Evolutionary conservation across 2,329 filamentous ascomycete genomes (phyloP), one percentile per base, ranked within the genome.

Genomic region (Sphaerulina musiva): DNA sequence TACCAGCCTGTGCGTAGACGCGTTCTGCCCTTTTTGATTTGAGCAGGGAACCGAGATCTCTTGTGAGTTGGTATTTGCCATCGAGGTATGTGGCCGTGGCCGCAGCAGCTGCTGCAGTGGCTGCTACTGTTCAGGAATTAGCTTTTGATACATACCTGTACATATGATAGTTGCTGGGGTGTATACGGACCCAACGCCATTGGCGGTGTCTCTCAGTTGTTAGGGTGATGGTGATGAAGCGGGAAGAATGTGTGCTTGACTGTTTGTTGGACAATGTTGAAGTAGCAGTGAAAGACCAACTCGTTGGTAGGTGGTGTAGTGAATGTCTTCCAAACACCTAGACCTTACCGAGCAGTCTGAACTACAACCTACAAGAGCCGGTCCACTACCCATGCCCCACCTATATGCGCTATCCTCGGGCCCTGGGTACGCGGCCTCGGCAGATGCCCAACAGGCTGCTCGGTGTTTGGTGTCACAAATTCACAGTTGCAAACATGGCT

Each of bases 61-160:
- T 80, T 34, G 69, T 67, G 42, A 89, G 64, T 64, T 85, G 80
- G 62, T 80, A 84, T 72, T 85, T 87, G 56, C 81, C 86, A 64
- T 89, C 79, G 46, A 86, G 73, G 62, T 87, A 86, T 11, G 77
- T 75, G 40, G 79, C 78, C 10, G 73, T 72, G 17, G 65, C 66
- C n/a, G 63, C 63, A 20, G 62, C 62, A 8, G 63, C 65, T 17
- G 62, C 62, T 10, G 63, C 65, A 17, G 54, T 47, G 11, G 54
- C 54, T 53, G 50, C 54, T n/a, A 46, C 48, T 51, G 12, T 46
- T 9, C 6, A 26, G 26, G 2, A 31, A 7, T 26, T 26, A 23
- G 20, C 8, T 26, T 26, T 9, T 29, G 12, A 38, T 38, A 11
- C 3, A 26, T 3, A 3, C 11, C 3, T 44, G 11, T 12, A 29